A percentile compares a stretch with the other conserved stretches of the same genome.
Evolutionary conservation across 345 rosid species (phyloP).

Genomic region (Turritis glabra): DNA sequence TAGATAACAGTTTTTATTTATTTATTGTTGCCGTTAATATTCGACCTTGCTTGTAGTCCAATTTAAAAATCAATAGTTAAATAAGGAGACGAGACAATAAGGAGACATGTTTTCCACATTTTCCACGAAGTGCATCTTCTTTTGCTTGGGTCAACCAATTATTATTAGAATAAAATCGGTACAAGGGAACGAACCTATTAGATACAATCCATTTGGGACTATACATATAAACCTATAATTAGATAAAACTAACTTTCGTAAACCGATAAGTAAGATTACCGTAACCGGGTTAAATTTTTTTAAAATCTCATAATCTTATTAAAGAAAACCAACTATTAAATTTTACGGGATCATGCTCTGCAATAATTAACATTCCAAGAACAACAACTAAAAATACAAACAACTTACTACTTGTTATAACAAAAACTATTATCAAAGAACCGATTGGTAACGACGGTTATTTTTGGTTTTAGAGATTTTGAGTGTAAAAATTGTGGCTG

Average conservation of each 20-base stretch:
- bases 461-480: no score
- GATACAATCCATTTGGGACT: background rate
- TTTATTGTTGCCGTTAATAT: no score
- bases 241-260: background rate
- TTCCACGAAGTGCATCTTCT: background rate
- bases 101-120: conserved; percentile 25
- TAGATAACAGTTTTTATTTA: background rate
- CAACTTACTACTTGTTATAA: background rate
- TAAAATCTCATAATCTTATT: background rate
- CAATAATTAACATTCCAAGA: background rate
- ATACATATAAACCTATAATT: background rate
- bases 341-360: background rate
- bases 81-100: background rate
- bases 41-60: no score
- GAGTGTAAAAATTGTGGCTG: no score
- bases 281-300: background rate
- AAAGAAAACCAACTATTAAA: background rate
- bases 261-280: background rate
- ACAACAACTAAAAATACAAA: background rate
- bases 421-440: background rate
- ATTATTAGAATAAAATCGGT: background rate
- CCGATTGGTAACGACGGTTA: no score
- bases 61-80: background rate
- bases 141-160: background rate
- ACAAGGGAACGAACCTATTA: background rate